phyloP scores from a whole-genome alignment of 2,329 filamentous ascomycete species.

The Fusarium sp. region DNA sequence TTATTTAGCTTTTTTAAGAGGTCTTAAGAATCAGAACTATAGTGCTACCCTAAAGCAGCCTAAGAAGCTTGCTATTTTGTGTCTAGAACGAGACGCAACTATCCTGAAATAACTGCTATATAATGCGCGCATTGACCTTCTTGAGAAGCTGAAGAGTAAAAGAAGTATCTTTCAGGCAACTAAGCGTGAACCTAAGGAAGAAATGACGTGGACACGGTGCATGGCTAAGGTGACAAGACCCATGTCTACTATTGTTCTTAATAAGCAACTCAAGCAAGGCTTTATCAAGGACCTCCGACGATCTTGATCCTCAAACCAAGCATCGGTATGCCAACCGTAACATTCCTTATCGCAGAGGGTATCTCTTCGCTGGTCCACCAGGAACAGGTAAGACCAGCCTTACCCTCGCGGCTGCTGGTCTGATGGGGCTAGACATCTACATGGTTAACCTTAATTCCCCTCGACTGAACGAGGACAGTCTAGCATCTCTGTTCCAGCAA shows the following conservation, averaged over 20 bases:
- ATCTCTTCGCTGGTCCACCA: conserved; percentile 36
- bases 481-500: conserved; percentile 13
- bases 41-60: not conserved
- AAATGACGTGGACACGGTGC: conserved; percentile 20
- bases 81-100: conserved; percentile 18
- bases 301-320: conserved; percentile 25
- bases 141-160: conserved; percentile 22
- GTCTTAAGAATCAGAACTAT: not conserved
- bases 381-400: conserved; percentile 38
- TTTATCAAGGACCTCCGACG: conserved; percentile 31
- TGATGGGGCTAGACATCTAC: conserved; percentile 34
- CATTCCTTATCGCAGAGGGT: conserved; percentile 38
- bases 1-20: conserved; percentile 23
- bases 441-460: conserved; percentile 27
- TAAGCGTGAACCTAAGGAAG: not conserved
- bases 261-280: conserved; percentile 23
- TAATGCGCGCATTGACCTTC: conserved; percentile 23
- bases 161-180: conserved; percentile 25
- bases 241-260: conserved; percentile 31
- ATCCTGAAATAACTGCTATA: conserved; percentile 30
- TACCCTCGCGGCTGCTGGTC: conserved; percentile 25
- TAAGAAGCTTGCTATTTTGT: not conserved
- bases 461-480: conserved; percentile 18
- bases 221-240: conserved; percentile 35
- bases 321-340: conserved; percentile 34